Base-by-base conservation (phyloP, 371 early-diverging fungal genomes). In the Mortierella sp. region DNA sequence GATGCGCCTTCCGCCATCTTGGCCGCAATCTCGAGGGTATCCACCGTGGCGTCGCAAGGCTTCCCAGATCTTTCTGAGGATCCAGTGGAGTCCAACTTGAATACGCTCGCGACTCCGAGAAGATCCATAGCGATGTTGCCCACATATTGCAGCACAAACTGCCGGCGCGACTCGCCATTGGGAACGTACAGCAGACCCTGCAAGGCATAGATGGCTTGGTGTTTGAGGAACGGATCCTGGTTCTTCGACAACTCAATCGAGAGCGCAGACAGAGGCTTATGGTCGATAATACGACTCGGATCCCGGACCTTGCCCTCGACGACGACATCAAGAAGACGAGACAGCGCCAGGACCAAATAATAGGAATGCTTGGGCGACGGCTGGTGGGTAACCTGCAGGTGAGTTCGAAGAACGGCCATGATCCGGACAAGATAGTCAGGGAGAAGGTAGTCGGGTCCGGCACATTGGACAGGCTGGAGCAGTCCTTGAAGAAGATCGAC, bases 131-230 rank as follows among this genome's bases (percentile, higher is more conserved):
- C 22, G 2, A 70, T 48, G 1, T 8, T 61, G 9, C 45, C 64
- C 1, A 64, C n/a, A 11, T 39, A 64, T 47, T 64, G 45, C 47
- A 63, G 0, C 37, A 37, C 22, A 3, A 29, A 29, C n/a, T 70
- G 61, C 41, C 43, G 31, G 4, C 4, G n/a, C 0, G 61, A 22
- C 9, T 31, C 63, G n/a, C n/a, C n/a, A 29, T 68, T 41, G 4
- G 68, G 53, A n/a, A 68, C 50, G 24, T 14, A 53, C 40, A 22
- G 52, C 40, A 70, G 44, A 22, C 47, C 70, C 24, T 70, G 70
- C 16, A 40, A 70, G 2, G 70, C 70, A 24, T 70, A 70, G 5
- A 64, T 24, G 2, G 68, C 68, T 24, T 68, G 68, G 50, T 68
- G 40, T 22, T 40, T n/a, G 1, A 68, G 13, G 40, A 31, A 68